phyloP scores from a whole-genome alignment of 768 basidiomycete species.

The Macrolepiota albuminosa region DNA sequence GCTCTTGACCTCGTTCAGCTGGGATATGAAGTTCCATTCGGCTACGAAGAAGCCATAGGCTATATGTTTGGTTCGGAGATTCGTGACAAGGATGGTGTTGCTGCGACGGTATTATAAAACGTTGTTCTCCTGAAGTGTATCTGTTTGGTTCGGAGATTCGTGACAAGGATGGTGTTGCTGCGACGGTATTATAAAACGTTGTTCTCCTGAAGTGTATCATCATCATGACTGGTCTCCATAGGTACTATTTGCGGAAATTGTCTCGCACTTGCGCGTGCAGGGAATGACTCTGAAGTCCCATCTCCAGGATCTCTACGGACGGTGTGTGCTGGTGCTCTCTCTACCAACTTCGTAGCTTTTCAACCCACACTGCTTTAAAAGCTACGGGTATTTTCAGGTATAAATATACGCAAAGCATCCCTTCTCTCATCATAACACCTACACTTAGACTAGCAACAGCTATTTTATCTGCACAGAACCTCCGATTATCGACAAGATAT shows the following conservation, averaged over 20 bases:
- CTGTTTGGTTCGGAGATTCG: constrained; percentile 79
- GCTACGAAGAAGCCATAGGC: constrained; percentile 91
- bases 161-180: constrained; percentile 87
- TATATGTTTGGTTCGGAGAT: constrained; percentile 81
- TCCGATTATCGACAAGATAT: constrained; percentile 62
- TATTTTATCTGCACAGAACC: constrained; percentile 77
- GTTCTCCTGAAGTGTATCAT: neutral
- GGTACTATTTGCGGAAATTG: constrained; percentile 71
- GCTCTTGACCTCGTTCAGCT: constrained; percentile 57
- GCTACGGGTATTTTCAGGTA: constrained; percentile 80
- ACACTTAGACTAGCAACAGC: constrained; percentile 66
- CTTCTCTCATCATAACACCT: neutral
- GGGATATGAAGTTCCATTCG: constrained; percentile 74
- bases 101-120: constrained; percentile 55
- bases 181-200: constrained; percentile 46
- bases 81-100: constrained; percentile 85
- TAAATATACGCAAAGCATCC: neutral
- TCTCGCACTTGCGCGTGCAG: constrained; percentile 39
- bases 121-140: constrained; percentile 28
- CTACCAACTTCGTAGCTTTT: neutral
- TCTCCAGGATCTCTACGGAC: constrained; percentile 58
- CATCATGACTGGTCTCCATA: constrained; percentile 19
- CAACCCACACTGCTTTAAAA: constrained; percentile 20
- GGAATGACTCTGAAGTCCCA: constrained; percentile 53
- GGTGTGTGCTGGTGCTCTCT: constrained; percentile 28